A percentile compares a stretch with the other conserved stretches of the same genome.
phyloP scores from a whole-genome alignment of 2,329 filamentous ascomycete species.

The Chaetothyriales sp. region DNA sequence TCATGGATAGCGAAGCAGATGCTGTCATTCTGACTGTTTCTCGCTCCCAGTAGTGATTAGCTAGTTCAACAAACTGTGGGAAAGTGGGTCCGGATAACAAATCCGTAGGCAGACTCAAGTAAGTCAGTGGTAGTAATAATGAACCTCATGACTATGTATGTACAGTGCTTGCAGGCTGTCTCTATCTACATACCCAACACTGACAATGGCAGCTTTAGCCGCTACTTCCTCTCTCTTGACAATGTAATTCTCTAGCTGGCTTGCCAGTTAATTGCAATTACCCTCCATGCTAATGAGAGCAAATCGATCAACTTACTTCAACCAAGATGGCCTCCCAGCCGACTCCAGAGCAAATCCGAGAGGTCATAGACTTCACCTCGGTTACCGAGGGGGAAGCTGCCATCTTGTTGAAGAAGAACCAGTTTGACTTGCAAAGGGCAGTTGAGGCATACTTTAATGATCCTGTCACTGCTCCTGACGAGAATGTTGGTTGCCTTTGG shows the following conservation, averaged over 20 bases:
- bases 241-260: neutral
- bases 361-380: neutral
- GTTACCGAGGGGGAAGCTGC: neutral
- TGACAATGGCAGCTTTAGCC: neutral
- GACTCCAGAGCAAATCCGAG: neutral
- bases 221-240: neutral
- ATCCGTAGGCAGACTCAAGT: too few species aligned
- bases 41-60: too few species aligned
- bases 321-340: neutral
- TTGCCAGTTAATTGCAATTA: neutral
- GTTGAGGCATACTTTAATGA: slow-evolving; percentile 37
- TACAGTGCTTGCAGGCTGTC: neutral
- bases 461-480: slow-evolving; percentile 17
- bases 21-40: too few species aligned
- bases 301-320: neutral
- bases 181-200: neutral
- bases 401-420: slow-evolving; percentile 25
- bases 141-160: neutral
- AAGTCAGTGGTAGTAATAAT: too few species aligned
- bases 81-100: too few species aligned
- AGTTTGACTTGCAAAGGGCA: slow-evolving; percentile 31
- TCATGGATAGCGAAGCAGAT: too few species aligned
- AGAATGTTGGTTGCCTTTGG: slow-evolving; percentile 2
- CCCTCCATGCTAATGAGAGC: neutral
- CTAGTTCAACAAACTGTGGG: too few species aligned